These are phyloP conservation scores for Leucosporidium scottii DNA, from an alignment of 768 basidiomycete species.

Conservation along the genomic window DNA sequence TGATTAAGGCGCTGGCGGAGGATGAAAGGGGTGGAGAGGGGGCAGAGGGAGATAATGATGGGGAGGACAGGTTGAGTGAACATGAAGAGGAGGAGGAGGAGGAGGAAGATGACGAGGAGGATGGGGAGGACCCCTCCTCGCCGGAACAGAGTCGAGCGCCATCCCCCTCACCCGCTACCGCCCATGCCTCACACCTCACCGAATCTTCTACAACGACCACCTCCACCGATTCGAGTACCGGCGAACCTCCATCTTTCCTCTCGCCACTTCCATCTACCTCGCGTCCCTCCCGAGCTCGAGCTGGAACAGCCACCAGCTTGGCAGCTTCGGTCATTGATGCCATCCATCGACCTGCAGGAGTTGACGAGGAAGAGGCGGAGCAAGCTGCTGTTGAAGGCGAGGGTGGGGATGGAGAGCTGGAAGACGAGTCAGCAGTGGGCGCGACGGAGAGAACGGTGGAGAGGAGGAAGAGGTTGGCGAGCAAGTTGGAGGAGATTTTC, in stretches of 20 bases:
- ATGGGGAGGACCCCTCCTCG: no score
- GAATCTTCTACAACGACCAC: background rate
- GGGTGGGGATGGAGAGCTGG: conserved; percentile 5
- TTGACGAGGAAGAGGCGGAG: no score
- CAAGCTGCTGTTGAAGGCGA: no score
- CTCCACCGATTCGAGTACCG: background rate
- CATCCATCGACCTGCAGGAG: conserved; percentile 16
- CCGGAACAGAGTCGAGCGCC: background rate
- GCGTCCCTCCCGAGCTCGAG: background rate
- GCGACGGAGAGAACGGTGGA: background rate
- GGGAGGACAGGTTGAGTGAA: background rate
- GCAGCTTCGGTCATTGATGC: conserved; percentile 12
- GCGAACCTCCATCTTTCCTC: conserved; percentile 8
- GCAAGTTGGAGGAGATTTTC: conserved; percentile 84
- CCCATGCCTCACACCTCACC: background rate
- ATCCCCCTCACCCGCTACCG: background rate
- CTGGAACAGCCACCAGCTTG: background rate
- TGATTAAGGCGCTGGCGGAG: no score
- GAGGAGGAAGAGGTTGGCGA: conserved; percentile 54
- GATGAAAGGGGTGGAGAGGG: no score
- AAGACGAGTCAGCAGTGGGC: background rate
- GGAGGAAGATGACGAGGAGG: background rate
- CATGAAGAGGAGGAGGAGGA: background rate
- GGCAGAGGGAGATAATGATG: no score
- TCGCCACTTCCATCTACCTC: background rate